These are phyloP conservation scores for Cladosporium colombiae DNA, from an alignment of 2,329 filamentous ascomycete genomes.

Conservation along the genomic window DNA sequence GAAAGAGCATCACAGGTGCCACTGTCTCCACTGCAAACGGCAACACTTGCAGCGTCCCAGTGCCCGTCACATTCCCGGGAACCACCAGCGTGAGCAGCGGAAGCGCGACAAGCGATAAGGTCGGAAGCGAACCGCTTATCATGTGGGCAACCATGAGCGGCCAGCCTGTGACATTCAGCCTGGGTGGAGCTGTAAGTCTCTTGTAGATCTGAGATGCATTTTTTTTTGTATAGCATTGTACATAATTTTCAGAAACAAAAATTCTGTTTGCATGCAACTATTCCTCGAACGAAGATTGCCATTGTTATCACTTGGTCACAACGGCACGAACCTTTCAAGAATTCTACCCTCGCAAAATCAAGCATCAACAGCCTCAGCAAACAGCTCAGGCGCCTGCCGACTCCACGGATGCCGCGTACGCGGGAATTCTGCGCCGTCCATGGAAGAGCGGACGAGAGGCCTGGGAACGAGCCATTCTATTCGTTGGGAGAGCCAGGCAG, in stretches of 20 bases:
- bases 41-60: constrained; percentile 53
- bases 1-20: constrained; percentile 51
- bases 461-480: constrained; percentile 26
- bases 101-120: constrained; percentile 47
- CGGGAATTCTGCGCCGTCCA: constrained; percentile 29
- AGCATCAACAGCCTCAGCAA: constrained; percentile 22
- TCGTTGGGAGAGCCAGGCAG: constrained; percentile 23
- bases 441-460: constrained; percentile 5
- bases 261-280: background rate
- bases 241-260: background rate
- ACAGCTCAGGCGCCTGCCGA: constrained; percentile 29
- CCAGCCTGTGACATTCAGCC: constrained; percentile 37
- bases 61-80: constrained; percentile 58
- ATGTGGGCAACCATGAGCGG: constrained; percentile 44
- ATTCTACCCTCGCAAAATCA: background rate
- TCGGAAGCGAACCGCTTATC: constrained; percentile 50
- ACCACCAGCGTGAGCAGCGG: constrained; percentile 40
- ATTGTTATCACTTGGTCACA: background rate
- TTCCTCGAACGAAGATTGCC: background rate
- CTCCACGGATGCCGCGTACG: constrained; percentile 34
- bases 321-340: background rate
- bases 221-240: background rate
- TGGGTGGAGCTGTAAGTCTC: constrained; percentile 27
- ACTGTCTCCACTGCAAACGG: constrained; percentile 49
- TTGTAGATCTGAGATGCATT: background rate